Conservation (phyloP, 1,139 yeast genomes). For the Debaryomycetaceae sp. region DNA sequence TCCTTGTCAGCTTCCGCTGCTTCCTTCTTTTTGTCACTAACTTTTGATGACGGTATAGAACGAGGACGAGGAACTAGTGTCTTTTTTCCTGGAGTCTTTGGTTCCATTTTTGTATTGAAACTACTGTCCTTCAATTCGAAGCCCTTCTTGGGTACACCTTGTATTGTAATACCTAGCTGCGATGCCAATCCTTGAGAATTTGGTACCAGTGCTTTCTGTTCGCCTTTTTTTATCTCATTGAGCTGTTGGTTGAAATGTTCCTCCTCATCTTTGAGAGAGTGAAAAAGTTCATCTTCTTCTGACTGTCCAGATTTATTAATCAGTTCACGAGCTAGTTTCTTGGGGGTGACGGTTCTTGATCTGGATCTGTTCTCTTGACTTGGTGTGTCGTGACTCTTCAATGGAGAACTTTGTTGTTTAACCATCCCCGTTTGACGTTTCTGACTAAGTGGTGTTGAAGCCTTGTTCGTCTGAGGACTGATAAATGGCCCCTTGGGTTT, state of each 20-base stretch:
- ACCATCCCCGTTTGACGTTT: not conserved
- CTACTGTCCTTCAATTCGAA: constrained; percentile 4
- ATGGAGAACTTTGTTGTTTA: not conserved
- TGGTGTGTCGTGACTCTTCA: not conserved
- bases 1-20: not conserved
- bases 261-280: constrained; percentile 21
- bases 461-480: not conserved
- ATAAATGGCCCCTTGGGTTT: not conserved
- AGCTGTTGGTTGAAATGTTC: constrained; percentile 20
- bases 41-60: not conserved
- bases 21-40: not conserved
- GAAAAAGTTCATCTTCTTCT: not conserved
- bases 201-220: not conserved
- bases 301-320: not conserved
- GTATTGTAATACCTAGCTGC: constrained; percentile 26
- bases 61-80: not conserved
- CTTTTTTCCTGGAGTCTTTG: not conserved
- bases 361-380: not conserved
- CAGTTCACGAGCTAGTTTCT: not conserved
- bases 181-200: constrained; percentile 15
- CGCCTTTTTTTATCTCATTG: constrained; percentile 13
- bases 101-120: not conserved
- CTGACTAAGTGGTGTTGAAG: not conserved
- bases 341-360: not conserved
- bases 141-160: constrained; percentile 15